phyloP scores from a whole-genome alignment of 1,284 basidiomycete genomes.

The Thecaphora frezii region DNA sequence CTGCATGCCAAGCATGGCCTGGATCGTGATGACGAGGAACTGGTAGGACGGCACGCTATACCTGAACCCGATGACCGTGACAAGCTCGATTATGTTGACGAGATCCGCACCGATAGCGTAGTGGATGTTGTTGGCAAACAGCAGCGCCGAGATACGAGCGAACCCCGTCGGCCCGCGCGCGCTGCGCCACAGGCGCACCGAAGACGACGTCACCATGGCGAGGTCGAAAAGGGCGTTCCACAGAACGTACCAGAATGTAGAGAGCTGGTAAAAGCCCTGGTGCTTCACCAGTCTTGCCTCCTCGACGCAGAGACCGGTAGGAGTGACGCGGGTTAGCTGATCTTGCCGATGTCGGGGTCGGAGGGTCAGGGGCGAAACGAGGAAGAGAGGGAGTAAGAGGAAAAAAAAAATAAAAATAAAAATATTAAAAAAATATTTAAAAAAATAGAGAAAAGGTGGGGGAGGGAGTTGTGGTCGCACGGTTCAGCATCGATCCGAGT shows the following conservation, averaged over 20 bases:
- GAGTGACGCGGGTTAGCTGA: too few species aligned
- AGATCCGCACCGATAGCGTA: conserved; percentile 27
- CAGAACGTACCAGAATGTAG: conserved; percentile 34
- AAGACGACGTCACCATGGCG: conserved; percentile 12
- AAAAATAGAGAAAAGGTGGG: too few species aligned
- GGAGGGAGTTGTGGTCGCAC: too few species aligned
- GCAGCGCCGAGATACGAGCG: conserved; percentile 23
- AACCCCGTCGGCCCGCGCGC: conserved; percentile 25
- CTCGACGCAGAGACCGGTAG: too few species aligned
- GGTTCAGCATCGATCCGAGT: too few species aligned
- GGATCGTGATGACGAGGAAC: conserved; percentile 21
- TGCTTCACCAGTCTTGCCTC: neutral
- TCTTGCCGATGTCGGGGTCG: too few species aligned
- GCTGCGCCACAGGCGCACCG: conserved; percentile 11
- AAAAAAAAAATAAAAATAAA: too few species aligned
- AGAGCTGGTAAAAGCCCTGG: conserved; percentile 18
- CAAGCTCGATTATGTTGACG: conserved; percentile 20
- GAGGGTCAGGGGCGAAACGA: too few species aligned
- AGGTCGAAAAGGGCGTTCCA: conserved; percentile 28
- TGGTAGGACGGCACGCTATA: conserved; percentile 16
- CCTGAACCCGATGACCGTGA: conserved; percentile 22
- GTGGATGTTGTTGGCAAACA: conserved; percentile 38
- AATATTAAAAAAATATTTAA: too few species aligned
- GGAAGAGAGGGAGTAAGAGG: too few species aligned
- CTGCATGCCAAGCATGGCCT: conserved; percentile 23